phyloP scores from a whole-genome alignment of 1,284 basidiomycete genomes.

The Puccinia hordei region DNA sequence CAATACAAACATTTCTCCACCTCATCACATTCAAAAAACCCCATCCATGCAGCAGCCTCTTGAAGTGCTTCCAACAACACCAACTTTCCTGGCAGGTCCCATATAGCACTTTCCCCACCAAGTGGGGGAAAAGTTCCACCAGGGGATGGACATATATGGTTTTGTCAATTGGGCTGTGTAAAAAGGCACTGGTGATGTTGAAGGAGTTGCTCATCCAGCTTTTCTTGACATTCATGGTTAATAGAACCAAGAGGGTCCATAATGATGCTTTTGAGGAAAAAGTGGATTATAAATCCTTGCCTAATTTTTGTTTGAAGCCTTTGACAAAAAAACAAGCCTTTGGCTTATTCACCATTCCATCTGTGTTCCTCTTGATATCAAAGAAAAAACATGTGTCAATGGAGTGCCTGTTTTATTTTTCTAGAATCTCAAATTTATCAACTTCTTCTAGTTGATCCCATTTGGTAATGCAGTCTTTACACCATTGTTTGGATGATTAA shows the following conservation, averaged over 20 bases:
- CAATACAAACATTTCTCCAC: background rate
- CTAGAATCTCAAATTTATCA: background rate
- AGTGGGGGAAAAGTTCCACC: background rate
- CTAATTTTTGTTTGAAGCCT: conserved; percentile 2
- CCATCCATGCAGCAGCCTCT: background rate
- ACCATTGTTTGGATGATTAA: background rate
- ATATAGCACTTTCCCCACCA: conserved; percentile 15
- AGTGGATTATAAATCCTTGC: background rate
- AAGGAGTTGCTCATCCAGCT: conserved; percentile 11
- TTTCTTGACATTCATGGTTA: background rate
- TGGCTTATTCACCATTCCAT: background rate
- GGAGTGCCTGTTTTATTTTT: background rate
- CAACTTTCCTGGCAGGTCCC: background rate
- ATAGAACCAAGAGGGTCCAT: background rate
- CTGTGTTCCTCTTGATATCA: background rate
- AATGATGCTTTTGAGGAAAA: conserved; percentile 25
- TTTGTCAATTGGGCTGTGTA: conserved; percentile 33
- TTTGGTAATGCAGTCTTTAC: background rate
- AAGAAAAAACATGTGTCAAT: too few species aligned
- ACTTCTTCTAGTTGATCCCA: background rate
- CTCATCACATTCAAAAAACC: background rate
- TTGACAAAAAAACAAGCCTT: conserved; percentile 26
- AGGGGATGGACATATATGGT: conserved; percentile 21
- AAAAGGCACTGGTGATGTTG: conserved; percentile 6
- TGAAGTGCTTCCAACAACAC: conserved; percentile 30